Evolutionary conservation across 2,329 filamentous ascomycete species (phyloP), one percentile per base, ranked within the genome.

Genomic region (Plenodomus tracheiphilus): DNA sequence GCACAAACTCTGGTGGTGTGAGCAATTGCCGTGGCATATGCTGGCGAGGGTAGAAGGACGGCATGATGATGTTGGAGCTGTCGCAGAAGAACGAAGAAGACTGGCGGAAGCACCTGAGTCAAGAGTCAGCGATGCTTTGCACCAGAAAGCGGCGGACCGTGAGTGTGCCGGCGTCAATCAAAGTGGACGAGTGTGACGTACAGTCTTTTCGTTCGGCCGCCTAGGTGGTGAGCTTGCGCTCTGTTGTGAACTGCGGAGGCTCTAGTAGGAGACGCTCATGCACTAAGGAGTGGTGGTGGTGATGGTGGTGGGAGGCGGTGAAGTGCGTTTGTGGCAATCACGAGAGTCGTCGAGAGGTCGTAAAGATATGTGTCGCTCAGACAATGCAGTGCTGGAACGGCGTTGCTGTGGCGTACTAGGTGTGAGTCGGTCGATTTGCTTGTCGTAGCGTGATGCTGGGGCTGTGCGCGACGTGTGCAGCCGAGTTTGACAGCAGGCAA

Each of bases 1-100:
- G 72, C 36, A 74, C 66, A 53, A 74, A 77, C 60, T 79, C 77
- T 50, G 77, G 78, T 10, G 78, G 78, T 41, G 78, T 80, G 51
- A 79, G 73, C 40, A 77, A 66, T 51, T 71, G 69, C 55, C 71
- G 66, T 45, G 72, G 70, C 69, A 74, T 65, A 53, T 72, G 66
- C 55, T 75, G 74, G 49, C 75, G 72, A 43, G 75, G 73, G 61
- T 79, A 79, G 66, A 79, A 79, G 62, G 76, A 75, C 59, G 78
- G 77, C 78, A 81, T 81, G 68, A 61, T 74, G 66, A 65, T 61
- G 58, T 56, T 32, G 56, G 54, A 57, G 57, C 56, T 60, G 58
- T 64, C 56, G 67, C 60, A 61, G 59, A 58, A 49, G 59, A 69
- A 70, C 66, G 62, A 65, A 73, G 72, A 72, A 75, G 77, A 77